A percentile compares a stretch with the other conserved stretches of the same genome.
Conservation (phyloP, 2,329 filamentous ascomycete species). For the Aureobasidium musti region DNA sequence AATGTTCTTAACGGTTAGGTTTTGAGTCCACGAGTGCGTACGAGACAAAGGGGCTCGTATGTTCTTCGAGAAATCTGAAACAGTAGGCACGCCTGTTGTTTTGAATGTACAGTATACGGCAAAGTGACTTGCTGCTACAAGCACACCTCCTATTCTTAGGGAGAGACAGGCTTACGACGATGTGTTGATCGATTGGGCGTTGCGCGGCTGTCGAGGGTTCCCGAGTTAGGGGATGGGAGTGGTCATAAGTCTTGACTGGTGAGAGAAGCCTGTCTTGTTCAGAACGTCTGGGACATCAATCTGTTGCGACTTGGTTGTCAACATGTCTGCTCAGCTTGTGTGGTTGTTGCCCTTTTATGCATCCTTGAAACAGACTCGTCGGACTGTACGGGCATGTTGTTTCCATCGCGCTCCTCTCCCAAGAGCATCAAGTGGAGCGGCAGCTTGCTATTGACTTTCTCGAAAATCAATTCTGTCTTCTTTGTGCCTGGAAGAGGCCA, state of each 20-base stretch:
- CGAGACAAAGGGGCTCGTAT: background rate
- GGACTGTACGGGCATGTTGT: too few relatives aligned
- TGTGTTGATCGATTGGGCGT: conserved; percentile 14
- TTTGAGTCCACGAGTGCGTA: too few relatives aligned
- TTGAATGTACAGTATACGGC: background rate
- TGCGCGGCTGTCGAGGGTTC: background rate
- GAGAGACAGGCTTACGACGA: background rate
- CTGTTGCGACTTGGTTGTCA: background rate
- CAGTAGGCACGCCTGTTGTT: background rate
- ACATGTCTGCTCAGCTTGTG: background rate
- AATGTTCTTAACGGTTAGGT: background rate
- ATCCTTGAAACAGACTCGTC: background rate
- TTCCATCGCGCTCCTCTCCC: too few relatives aligned
- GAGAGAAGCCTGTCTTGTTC: background rate
- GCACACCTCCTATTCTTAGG: background rate
- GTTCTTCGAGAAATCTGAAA: background rate
- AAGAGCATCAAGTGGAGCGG: too few relatives aligned
- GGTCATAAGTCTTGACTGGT: background rate
- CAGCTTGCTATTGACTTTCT: too few relatives aligned
- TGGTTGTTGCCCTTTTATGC: too few relatives aligned
- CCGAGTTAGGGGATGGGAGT: background rate
- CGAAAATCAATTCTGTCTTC: too few relatives aligned
- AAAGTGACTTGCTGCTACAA: background rate
- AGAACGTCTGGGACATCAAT: background rate
- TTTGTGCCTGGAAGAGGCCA: too few relatives aligned